Evolutionary conservation across 2,329 filamentous ascomycete genomes (phyloP).

Genomic region (Hymenoscyphus albidus): DNA sequence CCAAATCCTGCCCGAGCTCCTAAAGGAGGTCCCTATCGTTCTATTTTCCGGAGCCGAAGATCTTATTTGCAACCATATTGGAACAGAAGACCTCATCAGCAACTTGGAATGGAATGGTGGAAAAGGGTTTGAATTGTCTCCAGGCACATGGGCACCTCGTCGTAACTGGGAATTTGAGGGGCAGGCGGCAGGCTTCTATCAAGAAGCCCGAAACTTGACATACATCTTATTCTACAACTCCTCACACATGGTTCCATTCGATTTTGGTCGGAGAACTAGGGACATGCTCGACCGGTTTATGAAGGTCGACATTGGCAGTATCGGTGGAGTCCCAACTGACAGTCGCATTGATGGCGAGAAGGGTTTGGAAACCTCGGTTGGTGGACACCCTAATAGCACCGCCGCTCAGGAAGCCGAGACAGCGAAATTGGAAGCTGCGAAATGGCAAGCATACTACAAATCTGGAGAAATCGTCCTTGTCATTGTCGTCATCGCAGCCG

Average conservation of each 20-base stretch:
- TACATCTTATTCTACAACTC: slow-evolving; percentile 95
- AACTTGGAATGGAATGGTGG: slow-evolving; percentile 90
- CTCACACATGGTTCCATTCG: slow-evolving; percentile 97
- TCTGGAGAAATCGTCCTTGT: slow-evolving; percentile 67
- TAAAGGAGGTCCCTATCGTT: slow-evolving; percentile 72
- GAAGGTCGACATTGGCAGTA: slow-evolving; percentile 82
- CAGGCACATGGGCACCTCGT: slow-evolving; percentile 87
- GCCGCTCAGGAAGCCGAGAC: slow-evolving; percentile 59
- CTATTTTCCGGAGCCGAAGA: slow-evolving; percentile 94
- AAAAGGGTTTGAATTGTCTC: slow-evolving; percentile 83
- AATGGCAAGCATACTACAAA: slow-evolving; percentile 68
- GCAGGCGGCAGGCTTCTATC: slow-evolving; percentile 84
- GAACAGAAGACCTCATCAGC: slow-evolving; percentile 85
- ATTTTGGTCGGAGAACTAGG: slow-evolving; percentile 77
- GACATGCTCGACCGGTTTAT: slow-evolving; percentile 99
- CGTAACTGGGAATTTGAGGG: slow-evolving; percentile 93
- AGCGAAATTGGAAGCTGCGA: slow-evolving; percentile 60
- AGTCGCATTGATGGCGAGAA: slow-evolving; percentile 69
- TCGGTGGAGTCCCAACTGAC: slow-evolving; percentile 69
- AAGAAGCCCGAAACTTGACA: slow-evolving; percentile 89
- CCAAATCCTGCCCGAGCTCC: slow-evolving; percentile 69
- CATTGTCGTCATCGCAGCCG: slow-evolving; percentile 60
- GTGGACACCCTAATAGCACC: slow-evolving; percentile 64
- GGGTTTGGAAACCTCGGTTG: slow-evolving; percentile 61
- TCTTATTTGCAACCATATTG: slow-evolving; percentile 94